A percentile compares a stretch with the other conserved stretches of the same genome.
These are phyloP conservation scores for Termitomyces sp. DNA, from an alignment of 768 basidiomycete species.

Conservation along the genomic window DNA sequence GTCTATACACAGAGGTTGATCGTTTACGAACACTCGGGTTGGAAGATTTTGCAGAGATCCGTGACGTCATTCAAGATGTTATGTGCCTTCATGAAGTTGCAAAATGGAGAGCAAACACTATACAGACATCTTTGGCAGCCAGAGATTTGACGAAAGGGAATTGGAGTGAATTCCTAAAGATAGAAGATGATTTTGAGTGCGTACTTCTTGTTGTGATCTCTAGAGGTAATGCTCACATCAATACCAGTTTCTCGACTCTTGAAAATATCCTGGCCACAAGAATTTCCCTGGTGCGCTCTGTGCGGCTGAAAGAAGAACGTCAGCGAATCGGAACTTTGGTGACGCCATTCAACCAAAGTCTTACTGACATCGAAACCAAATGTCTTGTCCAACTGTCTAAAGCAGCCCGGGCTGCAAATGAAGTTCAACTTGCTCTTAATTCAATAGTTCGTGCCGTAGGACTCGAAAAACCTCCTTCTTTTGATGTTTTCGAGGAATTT, in stretches of 20 bases:
- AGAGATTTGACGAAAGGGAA: slow-evolving; percentile 26
- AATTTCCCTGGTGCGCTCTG: slow-evolving; percentile 72
- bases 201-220: slow-evolving; percentile 19
- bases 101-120: slow-evolving; percentile 44
- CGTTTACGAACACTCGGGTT: slow-evolving; percentile 61
- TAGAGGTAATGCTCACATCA: neutral
- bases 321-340: slow-evolving; percentile 69
- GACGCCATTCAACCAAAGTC: slow-evolving; percentile 41
- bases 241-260: slow-evolving; percentile 55
- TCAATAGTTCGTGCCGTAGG: slow-evolving; percentile 72
- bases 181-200: slow-evolving; percentile 63
- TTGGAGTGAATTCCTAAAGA: slow-evolving; percentile 39
- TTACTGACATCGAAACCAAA: slow-evolving; percentile 58
- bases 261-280: slow-evolving; percentile 81
- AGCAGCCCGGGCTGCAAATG: slow-evolving; percentile 62
- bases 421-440: slow-evolving; percentile 82
- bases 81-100: slow-evolving; percentile 79
- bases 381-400: slow-evolving; percentile 69
- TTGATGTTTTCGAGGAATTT: slow-evolving; percentile 71
- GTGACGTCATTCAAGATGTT: slow-evolving; percentile 60
- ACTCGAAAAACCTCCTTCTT: slow-evolving; percentile 38
- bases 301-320: slow-evolving; percentile 62
- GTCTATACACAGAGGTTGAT: slow-evolving; percentile 55
- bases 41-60: slow-evolving; percentile 77
- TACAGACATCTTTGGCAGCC: slow-evolving; percentile 27